Evolutionary conservation across 2,329 filamentous ascomycete species (phyloP).

Genomic region (Salinomyces thailandicus): DNA sequence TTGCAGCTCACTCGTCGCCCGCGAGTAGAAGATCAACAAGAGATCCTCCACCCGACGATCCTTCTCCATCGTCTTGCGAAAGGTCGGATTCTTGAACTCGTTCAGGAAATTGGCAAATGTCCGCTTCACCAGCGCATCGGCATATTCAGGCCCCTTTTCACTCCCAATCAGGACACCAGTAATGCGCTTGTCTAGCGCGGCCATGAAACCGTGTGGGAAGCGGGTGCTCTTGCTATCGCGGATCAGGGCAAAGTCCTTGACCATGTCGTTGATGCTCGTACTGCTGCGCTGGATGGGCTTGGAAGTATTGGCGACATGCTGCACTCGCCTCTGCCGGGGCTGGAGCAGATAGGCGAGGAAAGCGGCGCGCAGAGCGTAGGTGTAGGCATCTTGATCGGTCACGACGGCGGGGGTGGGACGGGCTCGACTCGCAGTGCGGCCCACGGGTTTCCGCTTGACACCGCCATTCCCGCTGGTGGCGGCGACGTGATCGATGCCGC

Average conservation of each 20-base stretch:
- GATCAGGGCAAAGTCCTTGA: constrained; percentile 71
- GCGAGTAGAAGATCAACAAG: constrained; percentile 91
- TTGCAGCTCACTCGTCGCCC: constrained; percentile 81
- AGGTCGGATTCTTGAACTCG: constrained; percentile 77
- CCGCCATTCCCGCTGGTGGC: background rate
- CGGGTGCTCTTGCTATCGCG: constrained; percentile 59
- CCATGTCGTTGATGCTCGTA: constrained; percentile 65
- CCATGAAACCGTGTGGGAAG: constrained; percentile 62
- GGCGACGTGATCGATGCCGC: constrained; percentile 10
- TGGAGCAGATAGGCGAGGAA: constrained; percentile 90
- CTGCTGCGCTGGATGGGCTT: constrained; percentile 57
- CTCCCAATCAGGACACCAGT: constrained; percentile 69
- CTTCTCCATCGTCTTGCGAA: constrained; percentile 86
- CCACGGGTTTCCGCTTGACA: background rate
- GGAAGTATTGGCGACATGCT: constrained; percentile 59
- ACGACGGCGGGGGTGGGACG: constrained; percentile 17
- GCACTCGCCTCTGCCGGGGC: constrained; percentile 77
- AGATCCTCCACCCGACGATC: constrained; percentile 87
- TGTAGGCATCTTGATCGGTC: constrained; percentile 69
- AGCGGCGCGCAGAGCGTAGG: constrained; percentile 78
- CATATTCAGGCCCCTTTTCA: constrained; percentile 78
- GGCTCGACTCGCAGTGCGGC: constrained; percentile 6
- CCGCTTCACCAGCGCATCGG: constrained; percentile 80
- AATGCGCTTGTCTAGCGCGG: constrained; percentile 64
- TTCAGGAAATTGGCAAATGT: constrained; percentile 94